Conservation (phyloP, 441 rosid species). For the Croton setiger region DNA sequence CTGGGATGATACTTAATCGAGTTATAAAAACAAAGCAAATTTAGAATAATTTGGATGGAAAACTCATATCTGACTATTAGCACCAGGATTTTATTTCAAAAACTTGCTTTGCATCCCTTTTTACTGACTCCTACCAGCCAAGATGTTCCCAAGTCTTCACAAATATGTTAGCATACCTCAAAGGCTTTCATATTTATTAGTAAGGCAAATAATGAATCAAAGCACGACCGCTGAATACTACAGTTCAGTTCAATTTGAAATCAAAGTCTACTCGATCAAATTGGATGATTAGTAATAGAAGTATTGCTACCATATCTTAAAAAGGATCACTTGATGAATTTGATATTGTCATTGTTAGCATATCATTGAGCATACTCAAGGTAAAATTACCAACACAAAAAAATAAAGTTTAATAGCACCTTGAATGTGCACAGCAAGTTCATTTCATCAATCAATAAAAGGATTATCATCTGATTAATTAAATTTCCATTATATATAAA, state of each 20-base stretch:
- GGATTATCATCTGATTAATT: background rate
- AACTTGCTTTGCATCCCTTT: background rate
- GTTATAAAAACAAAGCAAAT: constrained; percentile 44
- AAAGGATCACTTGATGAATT: background rate
- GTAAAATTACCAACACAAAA: background rate
- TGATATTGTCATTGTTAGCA: background rate
- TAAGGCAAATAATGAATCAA: background rate
- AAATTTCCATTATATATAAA: background rate
- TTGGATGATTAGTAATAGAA: background rate
- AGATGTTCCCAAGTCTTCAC: background rate
- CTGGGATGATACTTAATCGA: constrained; percentile 51
- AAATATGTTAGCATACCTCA: background rate
- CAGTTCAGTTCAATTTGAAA: background rate
- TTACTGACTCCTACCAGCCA: constrained; percentile 4
- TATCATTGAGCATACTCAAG: background rate
- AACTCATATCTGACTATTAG: constrained; percentile 10
- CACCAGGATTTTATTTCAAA: background rate
- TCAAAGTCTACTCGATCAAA: background rate
- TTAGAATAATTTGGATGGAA: constrained; percentile 5
- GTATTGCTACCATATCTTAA: background rate
- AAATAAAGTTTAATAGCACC: too few relatives aligned
- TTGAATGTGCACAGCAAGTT: too few relatives aligned
- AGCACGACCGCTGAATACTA: background rate
- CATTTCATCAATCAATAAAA: background rate
- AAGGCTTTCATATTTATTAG: background rate